Conservation (phyloP, 2,329 filamentous ascomycete genomes). For the Cladobotryum protrusum region DNA sequence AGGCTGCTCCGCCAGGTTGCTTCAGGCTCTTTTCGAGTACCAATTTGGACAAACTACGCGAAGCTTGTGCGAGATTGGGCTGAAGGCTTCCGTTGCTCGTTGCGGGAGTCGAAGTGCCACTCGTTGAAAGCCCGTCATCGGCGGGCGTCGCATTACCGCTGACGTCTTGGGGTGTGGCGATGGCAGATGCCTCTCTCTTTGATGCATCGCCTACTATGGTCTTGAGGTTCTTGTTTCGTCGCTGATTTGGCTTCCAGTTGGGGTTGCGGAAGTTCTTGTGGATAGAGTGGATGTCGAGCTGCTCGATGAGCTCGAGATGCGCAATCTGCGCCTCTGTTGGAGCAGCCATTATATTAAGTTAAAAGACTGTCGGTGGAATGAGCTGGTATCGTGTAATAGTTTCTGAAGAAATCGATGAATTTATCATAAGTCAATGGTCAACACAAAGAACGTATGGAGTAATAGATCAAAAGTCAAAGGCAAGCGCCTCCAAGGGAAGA, state of each 20-base stretch:
- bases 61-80: constrained; percentile 81
- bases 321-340: constrained; percentile 68
- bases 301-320: constrained; percentile 80
- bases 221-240: constrained; percentile 98
- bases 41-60: constrained; percentile 76
- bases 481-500: neutral
- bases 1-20: constrained; percentile 20
- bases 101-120: constrained; percentile 52
- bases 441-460: neutral
- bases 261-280: constrained; percentile 87
- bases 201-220: constrained; percentile 87
- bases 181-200: constrained; percentile 80
- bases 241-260: constrained; percentile 85
- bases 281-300: constrained; percentile 82
- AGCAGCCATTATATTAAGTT: constrained; percentile 44
- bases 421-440: neutral
- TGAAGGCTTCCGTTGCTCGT: constrained; percentile 34
- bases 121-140: constrained; percentile 51
- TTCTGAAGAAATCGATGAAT: neutral
- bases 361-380: neutral
- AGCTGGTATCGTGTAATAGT: neutral
- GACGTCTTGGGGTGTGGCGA: constrained; percentile 69
- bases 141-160: constrained; percentile 68
- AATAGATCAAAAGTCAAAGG: neutral
- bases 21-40: constrained; percentile 77